Base-by-base conservation (phyloP, 2,329 filamentous ascomycete genomes). In the Pleurostoma richardsiae region DNA sequence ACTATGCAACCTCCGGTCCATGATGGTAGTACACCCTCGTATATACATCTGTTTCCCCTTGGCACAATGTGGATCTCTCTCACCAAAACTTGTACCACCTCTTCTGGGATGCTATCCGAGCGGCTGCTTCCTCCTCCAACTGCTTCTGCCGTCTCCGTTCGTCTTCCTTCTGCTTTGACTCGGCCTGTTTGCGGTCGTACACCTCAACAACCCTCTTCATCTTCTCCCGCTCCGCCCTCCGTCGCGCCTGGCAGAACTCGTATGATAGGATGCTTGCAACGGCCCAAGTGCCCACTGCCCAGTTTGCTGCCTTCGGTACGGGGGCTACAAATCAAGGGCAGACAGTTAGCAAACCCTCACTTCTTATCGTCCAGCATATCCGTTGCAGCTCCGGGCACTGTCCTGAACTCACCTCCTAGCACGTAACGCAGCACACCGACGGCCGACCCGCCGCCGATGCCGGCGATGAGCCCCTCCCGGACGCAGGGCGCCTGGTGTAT, bases 121-220 rank as follows among this genome's bases (percentile, higher is more conserved):
- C 54, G 10, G 56, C 55, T 43, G 63, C 64, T 40, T 62, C 59
- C 33, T 65, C 59, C 49, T 67, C 63, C 46, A 60, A 38, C 48
- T 56, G 49, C 42, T 58, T 52, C 52, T 58, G 59, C 54, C 61
- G 63, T 33, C 58, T 54, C 64, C 70, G 64, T 53, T 71, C 63
- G 58, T 83, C 76, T 61, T 83, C 79, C n/a, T 68, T 60, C 40
- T 61, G 58, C 40, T 66, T 67, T 33, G 73, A 43, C 64, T 87
- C 82, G 4, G 76, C 73, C 59, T 88, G 83, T 65, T 90, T 83
- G 57, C 80, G 74, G 59, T 86, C 83, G 65, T 92, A 85, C 49
- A 94, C 80, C 61, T 95, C 89, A 46, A 95, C 85, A 4, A 88
- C 88, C 54, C 90, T 76, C 64, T 87, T 86, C 83, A 99, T 92